Conservation (phyloP, 225 moss, liverwort and hornwort species). For the Straminergon stramineum region DNA sequence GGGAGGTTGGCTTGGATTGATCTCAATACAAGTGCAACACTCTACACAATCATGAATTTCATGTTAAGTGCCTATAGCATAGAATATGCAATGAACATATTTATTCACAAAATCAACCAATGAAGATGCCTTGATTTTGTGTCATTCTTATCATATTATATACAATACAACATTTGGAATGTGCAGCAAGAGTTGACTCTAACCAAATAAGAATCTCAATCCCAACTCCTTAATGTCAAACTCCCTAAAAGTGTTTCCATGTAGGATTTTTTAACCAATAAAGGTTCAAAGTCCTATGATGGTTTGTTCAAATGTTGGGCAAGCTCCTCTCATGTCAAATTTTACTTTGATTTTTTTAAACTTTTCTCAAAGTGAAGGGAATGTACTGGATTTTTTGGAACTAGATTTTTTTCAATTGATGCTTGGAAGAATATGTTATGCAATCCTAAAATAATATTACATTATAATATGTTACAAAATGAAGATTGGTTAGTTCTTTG, state of each 20-base stretch:
- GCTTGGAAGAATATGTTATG: fast-evolving
- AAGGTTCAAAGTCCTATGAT: neutral
- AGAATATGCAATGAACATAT: neutral
- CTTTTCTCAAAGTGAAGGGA: fast-evolving
- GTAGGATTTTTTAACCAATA: neutral
- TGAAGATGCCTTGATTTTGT: neutral
- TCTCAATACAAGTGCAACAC: neutral
- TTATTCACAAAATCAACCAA: neutral
- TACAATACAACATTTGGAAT: neutral
- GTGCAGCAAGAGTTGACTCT: neutral
- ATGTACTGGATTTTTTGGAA: neutral
- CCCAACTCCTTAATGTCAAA: neutral
- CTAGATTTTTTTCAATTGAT: neutral
- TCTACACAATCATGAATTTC: neutral
- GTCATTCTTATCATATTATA: neutral
- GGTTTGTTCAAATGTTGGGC: neutral
- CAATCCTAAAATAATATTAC: neutral
- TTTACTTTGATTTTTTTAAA: neutral
- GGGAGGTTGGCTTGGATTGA: too few species aligned
- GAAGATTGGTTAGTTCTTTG: neutral
- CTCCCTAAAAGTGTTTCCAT: neutral
- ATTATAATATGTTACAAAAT: neutral
- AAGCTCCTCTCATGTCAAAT: neutral
- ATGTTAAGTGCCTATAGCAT: neutral
- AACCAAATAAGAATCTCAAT: neutral